These are phyloP conservation scores for Purpureocillium takamizusanense DNA, from an alignment of 2,329 filamentous ascomycete species.

Conservation along the genomic window DNA sequence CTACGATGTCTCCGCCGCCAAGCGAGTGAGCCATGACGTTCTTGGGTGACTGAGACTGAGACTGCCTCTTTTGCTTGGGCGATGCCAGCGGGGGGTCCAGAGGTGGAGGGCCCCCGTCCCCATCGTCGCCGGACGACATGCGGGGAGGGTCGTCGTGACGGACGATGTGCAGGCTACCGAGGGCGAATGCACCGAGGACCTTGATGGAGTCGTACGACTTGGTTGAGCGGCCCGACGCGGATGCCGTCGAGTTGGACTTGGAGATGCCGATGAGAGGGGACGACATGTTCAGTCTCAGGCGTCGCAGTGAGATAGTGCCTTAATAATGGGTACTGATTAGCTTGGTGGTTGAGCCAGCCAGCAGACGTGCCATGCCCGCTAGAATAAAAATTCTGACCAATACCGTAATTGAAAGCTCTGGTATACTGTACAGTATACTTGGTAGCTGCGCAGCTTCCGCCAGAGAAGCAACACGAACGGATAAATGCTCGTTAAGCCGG, in stretches of 20 bases:
- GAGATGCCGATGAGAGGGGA: constrained; percentile 13
- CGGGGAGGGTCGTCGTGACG: constrained; percentile 10
- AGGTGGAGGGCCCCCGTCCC: constrained; percentile 19
- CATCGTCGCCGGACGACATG: constrained; percentile 6
- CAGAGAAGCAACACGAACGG: no score
- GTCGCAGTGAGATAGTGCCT: no score
- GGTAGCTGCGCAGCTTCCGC: no score
- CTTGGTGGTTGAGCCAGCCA: no score
- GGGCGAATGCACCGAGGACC: constrained; percentile 28
- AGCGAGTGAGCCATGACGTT: constrained; percentile 16
- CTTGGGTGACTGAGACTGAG: constrained; percentile 3
- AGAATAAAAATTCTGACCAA: no score
- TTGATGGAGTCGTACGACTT: constrained; percentile 28
- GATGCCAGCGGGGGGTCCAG: constrained; percentile 13
- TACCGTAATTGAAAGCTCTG: no score
- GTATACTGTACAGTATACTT: no score
- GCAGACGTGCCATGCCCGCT: no score
- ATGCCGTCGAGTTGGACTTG: constrained; percentile 25
- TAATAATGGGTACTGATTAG: no score
- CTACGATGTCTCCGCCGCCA: constrained; percentile 39
- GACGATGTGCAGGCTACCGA: constrained; percentile 33
- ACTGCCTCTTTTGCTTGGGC: constrained; percentile 3
- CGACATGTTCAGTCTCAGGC: no score
- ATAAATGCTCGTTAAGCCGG: no score
- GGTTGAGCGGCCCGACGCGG: constrained; percentile 16